Percentiles rank a stretch among this genome's conserved stretches.
Conservation (phyloP, 148 eudicot genomes). For the Fagopyrum homotropicum region DNA sequence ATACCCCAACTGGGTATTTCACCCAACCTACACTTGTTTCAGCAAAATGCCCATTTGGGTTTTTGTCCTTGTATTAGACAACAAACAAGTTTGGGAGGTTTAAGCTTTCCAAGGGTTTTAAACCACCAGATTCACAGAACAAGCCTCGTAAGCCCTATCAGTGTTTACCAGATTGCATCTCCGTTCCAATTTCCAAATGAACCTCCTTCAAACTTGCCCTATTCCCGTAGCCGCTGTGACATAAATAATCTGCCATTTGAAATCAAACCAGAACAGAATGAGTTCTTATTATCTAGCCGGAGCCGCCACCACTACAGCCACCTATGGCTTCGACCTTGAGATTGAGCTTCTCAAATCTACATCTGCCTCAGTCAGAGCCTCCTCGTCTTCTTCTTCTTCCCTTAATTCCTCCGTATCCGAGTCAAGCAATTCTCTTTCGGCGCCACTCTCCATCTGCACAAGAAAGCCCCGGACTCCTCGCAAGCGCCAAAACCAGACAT, state of each 20-base stretch:
- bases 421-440: not conserved
- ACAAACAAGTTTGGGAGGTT: not conserved
- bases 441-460: conserved; percentile 39
- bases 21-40: too few relatives aligned
- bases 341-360: conserved; percentile 4
- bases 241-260: not conserved
- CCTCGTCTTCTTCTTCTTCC: conserved; percentile 8
- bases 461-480: conserved; percentile 85
- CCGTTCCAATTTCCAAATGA: not conserved
- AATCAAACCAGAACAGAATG: not conserved
- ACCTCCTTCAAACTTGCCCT: not conserved
- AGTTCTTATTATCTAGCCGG: not conserved
- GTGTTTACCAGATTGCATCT: too few relatives aligned
- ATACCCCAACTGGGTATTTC: not conserved
- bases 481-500: conserved; percentile 87
- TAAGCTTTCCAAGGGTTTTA: conserved; percentile 1
- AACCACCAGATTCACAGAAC: not conserved
- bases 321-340: conserved; percentile 10
- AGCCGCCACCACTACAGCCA: not conserved
- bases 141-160: not conserved
- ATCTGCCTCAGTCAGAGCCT: not conserved
- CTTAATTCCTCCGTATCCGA: conserved; percentile 5
- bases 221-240: not conserved
- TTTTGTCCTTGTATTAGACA: not conserved
- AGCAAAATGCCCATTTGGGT: not conserved